Evolutionary conservation across 192 early-diverging fungal genomes (phyloP), one percentile per base, ranked within the genome.

Genomic region (Backusella morwellensis): DNA sequence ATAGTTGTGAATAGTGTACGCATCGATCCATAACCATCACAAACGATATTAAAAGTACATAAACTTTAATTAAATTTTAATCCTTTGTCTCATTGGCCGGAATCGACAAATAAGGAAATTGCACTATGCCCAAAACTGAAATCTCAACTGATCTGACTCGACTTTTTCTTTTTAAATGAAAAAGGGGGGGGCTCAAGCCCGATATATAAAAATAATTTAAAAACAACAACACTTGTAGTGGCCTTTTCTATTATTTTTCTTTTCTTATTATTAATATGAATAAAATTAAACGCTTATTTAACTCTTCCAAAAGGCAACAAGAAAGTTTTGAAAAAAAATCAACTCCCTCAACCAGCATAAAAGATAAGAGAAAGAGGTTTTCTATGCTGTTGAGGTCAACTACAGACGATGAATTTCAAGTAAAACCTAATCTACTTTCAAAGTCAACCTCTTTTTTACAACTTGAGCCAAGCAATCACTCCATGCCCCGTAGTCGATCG

Each of bases 371-470:
- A 29, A 72, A 72, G 44, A 29, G 70, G 41, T 72, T 72, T 34
- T 72, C 70, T 23, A n/a, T 72, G 35, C 29, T 72, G 34, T 8
- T 50, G 8, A 72, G 47, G 29, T 17, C 70, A 26, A 15, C 70
- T 0, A 34, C n/a, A 9, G 26, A 19, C 70, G 29, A 34, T 36
- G 67, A 68, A 19, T 44, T 72, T 44, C 70, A 63, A 63, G 21
- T 29, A 26, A 63, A 72, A 14, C 26, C 40, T 26, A 72, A 23
- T 70, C 68, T 36, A 40, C 68, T 47, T 17, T 72, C 68, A 23
- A 72, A 72, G 32, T 72, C 70, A 17, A 72, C 36, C 6, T 72
- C 70, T 6, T 72, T 72, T 50, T 50, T 72, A 44, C 70, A 72
- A 7, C 42, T 72, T 17, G 23, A 72, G 29, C 29, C 40, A 3